These are phyloP conservation scores for Coccinonectria pachysandricola DNA, from an alignment of 2,329 filamentous ascomycete species.

Conservation along the genomic window DNA sequence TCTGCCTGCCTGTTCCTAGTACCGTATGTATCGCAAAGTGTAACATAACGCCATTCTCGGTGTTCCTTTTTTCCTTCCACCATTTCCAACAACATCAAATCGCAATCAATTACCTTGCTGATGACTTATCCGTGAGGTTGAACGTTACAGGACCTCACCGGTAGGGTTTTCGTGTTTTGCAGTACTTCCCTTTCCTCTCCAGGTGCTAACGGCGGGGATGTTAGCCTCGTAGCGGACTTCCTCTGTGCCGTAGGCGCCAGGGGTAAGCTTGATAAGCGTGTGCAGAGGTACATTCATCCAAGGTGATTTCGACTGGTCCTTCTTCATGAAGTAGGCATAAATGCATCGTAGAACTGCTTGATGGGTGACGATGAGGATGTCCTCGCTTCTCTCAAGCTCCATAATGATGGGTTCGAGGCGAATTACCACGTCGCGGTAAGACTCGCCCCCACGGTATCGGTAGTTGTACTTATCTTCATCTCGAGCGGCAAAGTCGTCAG, in stretches of 20 bases:
- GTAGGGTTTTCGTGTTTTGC: slow-evolving; percentile 71
- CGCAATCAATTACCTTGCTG: no score
- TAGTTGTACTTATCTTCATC: slow-evolving; percentile 99
- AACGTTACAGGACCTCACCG: not conserved
- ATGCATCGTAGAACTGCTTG: slow-evolving; percentile 95
- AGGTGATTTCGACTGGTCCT: slow-evolving; percentile 80
- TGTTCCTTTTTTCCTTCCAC: no score
- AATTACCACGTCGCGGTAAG: slow-evolving; percentile 92
- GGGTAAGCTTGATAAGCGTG: slow-evolving; percentile 92
- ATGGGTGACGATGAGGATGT: slow-evolving; percentile 96
- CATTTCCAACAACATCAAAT: no score
- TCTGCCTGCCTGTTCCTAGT: no score
- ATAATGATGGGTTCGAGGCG: slow-evolving; percentile 98
- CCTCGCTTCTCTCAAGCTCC: slow-evolving; percentile 92
- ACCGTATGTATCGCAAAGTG: no score
- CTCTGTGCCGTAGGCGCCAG: slow-evolving; percentile 85
- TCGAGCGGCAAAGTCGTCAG: slow-evolving; percentile 88
- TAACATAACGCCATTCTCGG: no score
- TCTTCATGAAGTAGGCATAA: slow-evolving; percentile 98
- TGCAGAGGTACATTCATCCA: slow-evolving; percentile 99
- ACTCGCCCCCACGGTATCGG: slow-evolving; percentile 92
- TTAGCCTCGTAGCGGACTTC: slow-evolving; percentile 81
- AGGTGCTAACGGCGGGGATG: slow-evolving; percentile 93
- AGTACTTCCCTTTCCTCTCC: slow-evolving; percentile 85
- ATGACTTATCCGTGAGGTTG: not conserved